Percentiles rank a stretch among this genome's conserved stretches.
Evolutionary conservation across 305 asterid species (phyloP).

Genomic region (Galium porrigens): DNA sequence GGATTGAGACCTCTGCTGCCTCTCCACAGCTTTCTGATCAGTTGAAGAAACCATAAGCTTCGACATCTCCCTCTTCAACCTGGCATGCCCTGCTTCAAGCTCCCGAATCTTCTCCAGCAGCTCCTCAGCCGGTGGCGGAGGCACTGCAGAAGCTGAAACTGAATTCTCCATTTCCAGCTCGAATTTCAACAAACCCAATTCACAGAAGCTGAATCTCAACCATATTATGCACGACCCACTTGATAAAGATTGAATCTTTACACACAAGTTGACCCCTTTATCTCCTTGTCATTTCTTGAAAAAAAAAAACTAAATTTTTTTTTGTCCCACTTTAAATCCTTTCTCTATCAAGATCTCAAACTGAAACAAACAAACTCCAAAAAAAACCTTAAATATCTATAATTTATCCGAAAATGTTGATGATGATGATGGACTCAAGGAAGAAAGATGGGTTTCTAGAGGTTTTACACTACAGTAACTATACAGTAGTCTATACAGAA

Average conservation of each 20-base stretch:
- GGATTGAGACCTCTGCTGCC: conserved; percentile 54
- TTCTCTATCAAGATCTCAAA: conserved; percentile 7
- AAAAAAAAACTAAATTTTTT: background rate
- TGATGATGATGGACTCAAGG: background rate
- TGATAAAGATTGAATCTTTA: conserved; percentile 10
- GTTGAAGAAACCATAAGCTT: conserved; percentile 37
- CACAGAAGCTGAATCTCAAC: conserved; percentile 10
- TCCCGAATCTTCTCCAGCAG: conserved; percentile 79
- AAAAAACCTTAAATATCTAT: background rate
- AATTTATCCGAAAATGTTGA: conserved; percentile 8
- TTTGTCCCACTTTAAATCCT: background rate
- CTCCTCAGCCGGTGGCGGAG: conserved; percentile 70
- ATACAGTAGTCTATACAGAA: background rate
- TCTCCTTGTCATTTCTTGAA: background rate
- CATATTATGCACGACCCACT: background rate
- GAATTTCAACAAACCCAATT: background rate
- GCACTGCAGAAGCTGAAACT: conserved; percentile 16
- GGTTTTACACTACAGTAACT: background rate
- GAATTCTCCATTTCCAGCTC: conserved; percentile 22
- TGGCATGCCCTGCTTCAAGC: conserved; percentile 70
- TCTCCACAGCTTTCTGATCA: conserved; percentile 15
- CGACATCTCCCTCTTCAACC: conserved; percentile 74
- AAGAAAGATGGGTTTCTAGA: background rate
- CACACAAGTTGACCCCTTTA: conserved; percentile 5
- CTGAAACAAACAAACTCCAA: background rate